These are phyloP conservation scores for Oenanthe javanica DNA, from an alignment of 140 eudicot genomes.

Conservation along the genomic window DNA sequence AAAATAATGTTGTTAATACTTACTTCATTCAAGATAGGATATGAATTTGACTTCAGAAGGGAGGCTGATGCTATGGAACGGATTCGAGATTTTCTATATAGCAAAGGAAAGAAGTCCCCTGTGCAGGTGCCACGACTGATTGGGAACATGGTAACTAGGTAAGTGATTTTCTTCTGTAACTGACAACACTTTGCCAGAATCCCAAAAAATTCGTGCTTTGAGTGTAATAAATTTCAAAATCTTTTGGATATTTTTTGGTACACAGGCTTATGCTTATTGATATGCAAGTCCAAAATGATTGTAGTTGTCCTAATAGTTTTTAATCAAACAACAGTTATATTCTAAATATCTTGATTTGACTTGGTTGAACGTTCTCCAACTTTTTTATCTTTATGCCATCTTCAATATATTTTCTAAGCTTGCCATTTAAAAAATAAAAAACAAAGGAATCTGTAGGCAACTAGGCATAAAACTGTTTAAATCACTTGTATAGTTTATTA, in stretches of 20 bases:
- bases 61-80: constrained; percentile 93
- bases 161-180: constrained; percentile 7
- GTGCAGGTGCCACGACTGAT: constrained; percentile 74
- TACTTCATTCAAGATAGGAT: constrained; percentile 63
- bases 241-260: not conserved
- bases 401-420: not conserved
- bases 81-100: constrained; percentile 51
- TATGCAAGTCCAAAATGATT: not conserved
- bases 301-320: not conserved
- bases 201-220: not conserved
- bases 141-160: constrained; percentile 61
- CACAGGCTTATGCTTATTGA: not conserved
- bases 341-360: not conserved
- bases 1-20: constrained; percentile 21
- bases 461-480: not conserved
- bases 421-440: not conserved
- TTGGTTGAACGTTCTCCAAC: not conserved
- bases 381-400: too few relatives aligned
- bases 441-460: not conserved
- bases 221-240: not conserved
- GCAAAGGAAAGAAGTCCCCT: constrained; percentile 54
- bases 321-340: not conserved
- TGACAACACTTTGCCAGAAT: not conserved
- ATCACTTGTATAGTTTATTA: not conserved
- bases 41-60: constrained; percentile 86